These are phyloP conservation scores for Neurospora sp. DNA, from an alignment of 2,329 filamentous ascomycete species.

Conservation along the genomic window DNA sequence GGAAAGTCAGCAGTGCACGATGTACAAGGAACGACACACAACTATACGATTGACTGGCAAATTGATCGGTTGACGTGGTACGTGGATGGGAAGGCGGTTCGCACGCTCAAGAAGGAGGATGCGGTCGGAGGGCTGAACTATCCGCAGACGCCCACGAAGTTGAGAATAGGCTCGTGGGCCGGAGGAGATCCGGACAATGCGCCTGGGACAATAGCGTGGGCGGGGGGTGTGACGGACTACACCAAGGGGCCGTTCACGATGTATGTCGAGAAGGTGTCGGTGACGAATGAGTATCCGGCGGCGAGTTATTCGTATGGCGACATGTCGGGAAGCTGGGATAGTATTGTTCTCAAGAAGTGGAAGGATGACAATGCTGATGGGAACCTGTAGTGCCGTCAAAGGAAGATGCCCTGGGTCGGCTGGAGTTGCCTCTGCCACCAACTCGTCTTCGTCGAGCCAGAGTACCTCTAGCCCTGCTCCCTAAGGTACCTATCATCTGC, in stretches of 20 bases:
- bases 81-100: conserved; percentile 51
- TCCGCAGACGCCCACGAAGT: conserved; percentile 64
- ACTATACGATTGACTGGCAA: conserved; percentile 61
- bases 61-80: conserved; percentile 52
- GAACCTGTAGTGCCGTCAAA: background rate
- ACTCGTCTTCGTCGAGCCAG: background rate
- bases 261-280: conserved; percentile 34
- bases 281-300: conserved; percentile 31
- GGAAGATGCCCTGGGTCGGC: background rate
- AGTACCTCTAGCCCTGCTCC: background rate
- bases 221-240: conserved; percentile 47
- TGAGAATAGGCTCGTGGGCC: conserved; percentile 61
- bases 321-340: conserved; percentile 30
- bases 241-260: conserved; percentile 31
- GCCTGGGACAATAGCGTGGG: conserved; percentile 62
- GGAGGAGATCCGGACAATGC: conserved; percentile 47
- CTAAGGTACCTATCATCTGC: background rate
- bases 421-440: background rate
- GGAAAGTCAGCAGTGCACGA: conserved; percentile 42
- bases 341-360: conserved; percentile 27
- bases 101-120: conserved; percentile 49
- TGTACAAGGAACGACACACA: conserved; percentile 46
- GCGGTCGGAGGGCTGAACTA: conserved; percentile 48
- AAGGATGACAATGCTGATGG: background rate
- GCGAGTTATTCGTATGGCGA: conserved; percentile 32